Base-by-base conservation (phyloP, 768 basidiomycete genomes). In the Amanita muscaria region DNA sequence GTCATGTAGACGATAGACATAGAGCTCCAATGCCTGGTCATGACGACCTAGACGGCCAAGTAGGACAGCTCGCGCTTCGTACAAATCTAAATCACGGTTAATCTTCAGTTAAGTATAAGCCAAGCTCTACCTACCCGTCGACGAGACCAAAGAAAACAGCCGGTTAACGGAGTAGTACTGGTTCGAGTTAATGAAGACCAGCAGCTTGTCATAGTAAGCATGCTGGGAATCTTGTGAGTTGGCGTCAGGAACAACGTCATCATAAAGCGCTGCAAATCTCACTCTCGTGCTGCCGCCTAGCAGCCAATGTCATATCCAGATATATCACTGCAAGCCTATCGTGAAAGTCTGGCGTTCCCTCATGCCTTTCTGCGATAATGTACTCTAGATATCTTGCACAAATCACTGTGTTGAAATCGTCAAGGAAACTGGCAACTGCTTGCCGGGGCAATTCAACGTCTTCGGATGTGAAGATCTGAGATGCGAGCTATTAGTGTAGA, bases 1-100 rank as follows among this genome's bases (percentile, higher is more conserved):
- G 56, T 93, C 85, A 30, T 81, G 74, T 24, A 98, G 69, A 27
- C 80, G 78, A 57, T 97, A 85, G 5, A 93, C 91, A 59, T 98
- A 99, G 11, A 94, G 74, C 56, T 93, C 89, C n/a, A 98, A 74
- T 1, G 94, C 92, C 49, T 83, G 88, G 49, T 96, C 90, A 49
- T 98, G 94, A 43, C 88, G 79, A 1, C 87, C 90, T 49, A 97
- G 71, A 35, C 86, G 75, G 8, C 96, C 96, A 8, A 97, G 68
- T 5, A 99, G 72, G 47, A 97, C 81, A 0, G 96, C 96, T 32
- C 91, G 80, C 12, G 88, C 91, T 61, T 98, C 91, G 48, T 77
- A 90, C 30, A 96, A 69, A 54, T 90, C 91, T 92, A 53, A 5
- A 37, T 23, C 14, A 24, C 40, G 10, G 40, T 42, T 15, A 21